Percentiles rank a stretch among this genome's conserved stretches.
phyloP scores from a whole-genome alignment of 495 filamentous ascomycete genomes.

The Thozetella sp. region DNA sequence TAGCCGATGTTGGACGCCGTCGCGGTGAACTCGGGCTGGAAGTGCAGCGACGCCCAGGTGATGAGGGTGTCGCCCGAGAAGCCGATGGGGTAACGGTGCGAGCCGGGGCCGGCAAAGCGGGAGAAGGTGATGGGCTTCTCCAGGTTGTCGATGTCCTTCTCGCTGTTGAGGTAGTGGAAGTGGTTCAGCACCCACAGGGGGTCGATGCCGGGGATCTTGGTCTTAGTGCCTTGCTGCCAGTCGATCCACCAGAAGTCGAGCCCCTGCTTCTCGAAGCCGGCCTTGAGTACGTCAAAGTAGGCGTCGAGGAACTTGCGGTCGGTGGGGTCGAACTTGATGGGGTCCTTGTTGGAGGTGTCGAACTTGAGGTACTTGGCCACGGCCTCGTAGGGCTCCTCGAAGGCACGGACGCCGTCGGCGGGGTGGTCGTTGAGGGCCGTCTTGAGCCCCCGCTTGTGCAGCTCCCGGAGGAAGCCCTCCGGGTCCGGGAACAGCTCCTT shows the following conservation, averaged over 20 bases:
- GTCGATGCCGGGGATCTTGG: conserved; percentile 55
- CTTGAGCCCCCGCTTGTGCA: conserved; percentile 46
- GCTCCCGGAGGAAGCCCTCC: conserved; percentile 33
- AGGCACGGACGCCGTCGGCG: conserved; percentile 49
- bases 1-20: conserved; percentile 66
- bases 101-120: conserved; percentile 59
- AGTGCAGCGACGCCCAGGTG: conserved; percentile 57
- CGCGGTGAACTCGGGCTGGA: conserved; percentile 65
- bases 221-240: conserved; percentile 61
- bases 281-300: conserved; percentile 57
- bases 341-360: conserved; percentile 41
- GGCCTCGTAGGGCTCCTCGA: conserved; percentile 53
- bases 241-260: conserved; percentile 66
- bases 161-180: conserved; percentile 56
- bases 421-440: conserved; percentile 61
- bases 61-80: conserved; percentile 62
- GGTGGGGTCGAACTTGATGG: conserved; percentile 56
- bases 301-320: conserved; percentile 54
- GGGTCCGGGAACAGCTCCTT: conserved; percentile 56
- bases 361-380: conserved; percentile 48
- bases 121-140: conserved; percentile 43
- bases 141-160: conserved; percentile 21
- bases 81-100: conserved; percentile 61
- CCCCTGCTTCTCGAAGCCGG: conserved; percentile 47
- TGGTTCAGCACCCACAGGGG: conserved; percentile 67